Evolutionary conservation across 352 stramenopile genomes (phyloP).

Genomic region (Aphanomyces astaci): DNA sequence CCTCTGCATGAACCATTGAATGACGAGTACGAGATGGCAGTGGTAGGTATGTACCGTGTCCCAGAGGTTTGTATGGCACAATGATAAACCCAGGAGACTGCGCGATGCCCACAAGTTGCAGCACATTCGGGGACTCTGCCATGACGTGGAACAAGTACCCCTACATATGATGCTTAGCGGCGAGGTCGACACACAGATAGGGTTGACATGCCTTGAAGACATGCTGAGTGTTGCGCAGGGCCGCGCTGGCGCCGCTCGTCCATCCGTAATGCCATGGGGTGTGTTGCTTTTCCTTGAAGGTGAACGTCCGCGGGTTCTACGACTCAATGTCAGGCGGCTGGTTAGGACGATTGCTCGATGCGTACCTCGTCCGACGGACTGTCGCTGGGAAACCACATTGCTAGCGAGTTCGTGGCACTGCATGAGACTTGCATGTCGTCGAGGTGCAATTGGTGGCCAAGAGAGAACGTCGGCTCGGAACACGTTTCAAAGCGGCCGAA

Average conservation of each 20-base stretch:
- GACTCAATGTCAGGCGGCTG: no score
- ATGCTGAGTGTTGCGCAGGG: not conserved
- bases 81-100: not conserved
- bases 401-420: no score
- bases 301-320: not conserved
- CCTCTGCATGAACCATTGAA: not conserved
- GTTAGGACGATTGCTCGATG: no score
- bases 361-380: not conserved
- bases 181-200: not conserved
- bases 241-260: not conserved
- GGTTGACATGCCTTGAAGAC: not conserved
- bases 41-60: not conserved
- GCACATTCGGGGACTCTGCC: not conserved
- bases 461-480: not conserved
- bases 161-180: not conserved
- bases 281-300: not conserved
- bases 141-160: not conserved
- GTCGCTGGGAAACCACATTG: not conserved
- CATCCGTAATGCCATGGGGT: constrained; percentile 5
- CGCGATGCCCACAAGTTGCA: constrained; percentile 1
- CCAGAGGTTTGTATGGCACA: not conserved
- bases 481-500: constrained; percentile 3
- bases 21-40: not conserved
- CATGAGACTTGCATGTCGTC: not conserved
- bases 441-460: not conserved